Evolutionary conservation across 2,329 filamentous ascomycete species (phyloP).

Genomic region (Immersiporthe knoxdaviesiana): DNA sequence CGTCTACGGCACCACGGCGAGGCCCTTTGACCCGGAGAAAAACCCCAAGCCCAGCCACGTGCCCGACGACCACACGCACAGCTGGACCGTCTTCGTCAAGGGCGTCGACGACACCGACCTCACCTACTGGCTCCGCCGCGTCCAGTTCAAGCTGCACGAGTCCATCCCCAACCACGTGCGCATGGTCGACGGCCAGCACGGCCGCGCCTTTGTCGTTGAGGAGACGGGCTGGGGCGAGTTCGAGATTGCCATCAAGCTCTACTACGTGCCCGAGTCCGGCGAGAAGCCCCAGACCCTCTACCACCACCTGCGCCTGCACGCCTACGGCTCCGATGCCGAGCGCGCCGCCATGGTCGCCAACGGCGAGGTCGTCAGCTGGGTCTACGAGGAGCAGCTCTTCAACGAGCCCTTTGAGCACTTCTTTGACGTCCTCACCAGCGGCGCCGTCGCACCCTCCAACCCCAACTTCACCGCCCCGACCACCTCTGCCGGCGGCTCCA

Average conservation of each 20-base stretch:
- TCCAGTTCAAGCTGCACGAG: slow-evolving; percentile 98
- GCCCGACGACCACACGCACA: slow-evolving; percentile 91
- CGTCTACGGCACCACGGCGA: slow-evolving; percentile 79
- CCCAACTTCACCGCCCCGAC: slow-evolving; percentile 13
- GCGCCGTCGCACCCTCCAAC: slow-evolving; percentile 55
- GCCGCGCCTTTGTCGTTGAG: slow-evolving; percentile 76
- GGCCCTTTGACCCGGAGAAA: slow-evolving; percentile 74
- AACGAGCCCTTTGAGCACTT: slow-evolving; percentile 95
- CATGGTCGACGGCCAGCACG: slow-evolving; percentile 73
- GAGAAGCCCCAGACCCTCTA: slow-evolving; percentile 97
- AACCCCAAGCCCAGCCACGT: slow-evolving; percentile 77
- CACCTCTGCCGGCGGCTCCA: slow-evolving; percentile 36
- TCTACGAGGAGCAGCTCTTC: slow-evolving; percentile 93
- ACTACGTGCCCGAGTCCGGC: slow-evolving; percentile 83
- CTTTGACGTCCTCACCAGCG: slow-evolving; percentile 81
- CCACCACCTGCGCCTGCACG: slow-evolving; percentile 88
- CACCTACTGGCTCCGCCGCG: slow-evolving; percentile 93
- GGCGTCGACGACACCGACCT: slow-evolving; percentile 89
- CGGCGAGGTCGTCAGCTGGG: slow-evolving; percentile 74
- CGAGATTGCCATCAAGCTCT: slow-evolving; percentile 92
- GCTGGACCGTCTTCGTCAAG: slow-evolving; percentile 93
- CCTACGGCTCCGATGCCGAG: slow-evolving; percentile 82
- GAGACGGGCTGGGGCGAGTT: slow-evolving; percentile 99
- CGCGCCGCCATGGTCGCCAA: slow-evolving; percentile 62
- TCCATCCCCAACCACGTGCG: slow-evolving; percentile 91